A percentile compares a stretch with the other conserved stretches of the same genome.
Evolutionary conservation across 1,284 basidiomycete species (phyloP).

Genomic region (Taiwanofungus camphoratus): DNA sequence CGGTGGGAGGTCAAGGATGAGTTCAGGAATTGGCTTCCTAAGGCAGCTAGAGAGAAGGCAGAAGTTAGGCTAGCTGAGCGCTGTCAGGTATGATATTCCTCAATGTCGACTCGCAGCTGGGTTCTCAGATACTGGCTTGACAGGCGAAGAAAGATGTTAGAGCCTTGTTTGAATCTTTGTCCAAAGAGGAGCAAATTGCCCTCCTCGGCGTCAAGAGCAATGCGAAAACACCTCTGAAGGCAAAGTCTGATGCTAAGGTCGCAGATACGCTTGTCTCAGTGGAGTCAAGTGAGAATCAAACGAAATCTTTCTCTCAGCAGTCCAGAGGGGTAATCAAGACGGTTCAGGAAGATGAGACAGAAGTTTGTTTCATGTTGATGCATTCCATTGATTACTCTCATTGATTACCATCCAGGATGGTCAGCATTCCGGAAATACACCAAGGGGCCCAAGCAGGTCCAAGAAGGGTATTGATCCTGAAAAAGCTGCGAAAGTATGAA

Average conservation of each 20-base stretch:
- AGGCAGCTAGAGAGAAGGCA: conserved; percentile 59
- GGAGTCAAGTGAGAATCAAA: conserved; percentile 9
- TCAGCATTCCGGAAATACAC: conserved; percentile 1
- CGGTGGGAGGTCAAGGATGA: conserved; percentile 77
- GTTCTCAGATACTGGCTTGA: conserved; percentile 8
- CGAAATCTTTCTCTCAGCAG: conserved; percentile 3
- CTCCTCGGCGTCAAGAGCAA: conserved; percentile 49
- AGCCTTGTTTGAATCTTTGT: conserved; percentile 46
- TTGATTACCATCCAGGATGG: background rate
- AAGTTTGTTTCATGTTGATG: conserved; percentile 9
- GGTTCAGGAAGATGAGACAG: conserved; percentile 4
- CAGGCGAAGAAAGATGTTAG: conserved; percentile 60
- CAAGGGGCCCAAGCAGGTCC: conserved; percentile 29
- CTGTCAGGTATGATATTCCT: conserved; percentile 40
- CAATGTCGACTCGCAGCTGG: background rate
- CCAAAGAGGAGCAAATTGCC: conserved; percentile 47
- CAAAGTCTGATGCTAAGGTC: conserved; percentile 7
- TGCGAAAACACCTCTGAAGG: conserved; percentile 13
- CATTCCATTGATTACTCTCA: background rate
- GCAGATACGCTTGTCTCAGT: conserved; percentile 2
- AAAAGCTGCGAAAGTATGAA: conserved; percentile 54
- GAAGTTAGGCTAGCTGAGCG: conserved; percentile 63
- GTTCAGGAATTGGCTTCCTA: conserved; percentile 62
- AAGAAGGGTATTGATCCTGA: conserved; percentile 55
- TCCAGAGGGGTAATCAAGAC: conserved; percentile 8